Conservation (phyloP, 192 early-diverging fungal species). For the Oehlia diaphana region DNA sequence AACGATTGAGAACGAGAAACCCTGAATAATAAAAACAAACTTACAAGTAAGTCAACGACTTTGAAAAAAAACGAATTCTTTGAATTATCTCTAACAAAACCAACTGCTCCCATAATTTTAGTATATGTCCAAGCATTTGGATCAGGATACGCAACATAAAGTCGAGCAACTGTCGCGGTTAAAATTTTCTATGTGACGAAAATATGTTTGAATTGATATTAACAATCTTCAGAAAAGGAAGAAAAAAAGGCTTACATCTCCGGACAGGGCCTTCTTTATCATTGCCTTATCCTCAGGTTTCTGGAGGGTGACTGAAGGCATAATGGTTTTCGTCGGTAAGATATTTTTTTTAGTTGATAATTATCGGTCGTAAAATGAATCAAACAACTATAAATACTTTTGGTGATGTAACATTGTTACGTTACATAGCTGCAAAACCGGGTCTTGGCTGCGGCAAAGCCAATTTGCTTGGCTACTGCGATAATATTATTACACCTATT, state of each 20-base stretch:
- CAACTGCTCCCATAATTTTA: slow-evolving; percentile 65
- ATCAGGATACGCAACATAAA: slow-evolving; percentile 73
- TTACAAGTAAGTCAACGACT: slow-evolving; percentile 64
- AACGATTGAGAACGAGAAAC: background rate
- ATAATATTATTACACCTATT: no score
- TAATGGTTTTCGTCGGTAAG: slow-evolving; percentile 5
- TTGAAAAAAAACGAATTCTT: slow-evolving; percentile 70
- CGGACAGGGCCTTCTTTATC: slow-evolving; percentile 59
- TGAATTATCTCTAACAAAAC: slow-evolving; percentile 64
- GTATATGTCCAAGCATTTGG: slow-evolving; percentile 70
- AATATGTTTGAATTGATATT: background rate
- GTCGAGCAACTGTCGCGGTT: slow-evolving; percentile 71
- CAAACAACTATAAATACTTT: no score
- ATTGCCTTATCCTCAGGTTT: slow-evolving; percentile 65
- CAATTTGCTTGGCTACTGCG: no score
- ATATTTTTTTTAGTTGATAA: background rate
- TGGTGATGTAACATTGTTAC: no score
- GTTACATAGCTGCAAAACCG: no score
- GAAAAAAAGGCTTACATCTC: slow-evolving; percentile 47
- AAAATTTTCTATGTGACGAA: slow-evolving; percentile 66
- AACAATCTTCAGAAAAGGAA: background rate
- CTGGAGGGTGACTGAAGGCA: slow-evolving; percentile 63
- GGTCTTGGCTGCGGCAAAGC: no score
- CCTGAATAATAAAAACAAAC: background rate
- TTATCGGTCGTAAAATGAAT: background rate